Evolutionary conservation across 495 filamentous ascomycete species (phyloP).

Genomic region (Pyrenopolyporus hunteri): DNA sequence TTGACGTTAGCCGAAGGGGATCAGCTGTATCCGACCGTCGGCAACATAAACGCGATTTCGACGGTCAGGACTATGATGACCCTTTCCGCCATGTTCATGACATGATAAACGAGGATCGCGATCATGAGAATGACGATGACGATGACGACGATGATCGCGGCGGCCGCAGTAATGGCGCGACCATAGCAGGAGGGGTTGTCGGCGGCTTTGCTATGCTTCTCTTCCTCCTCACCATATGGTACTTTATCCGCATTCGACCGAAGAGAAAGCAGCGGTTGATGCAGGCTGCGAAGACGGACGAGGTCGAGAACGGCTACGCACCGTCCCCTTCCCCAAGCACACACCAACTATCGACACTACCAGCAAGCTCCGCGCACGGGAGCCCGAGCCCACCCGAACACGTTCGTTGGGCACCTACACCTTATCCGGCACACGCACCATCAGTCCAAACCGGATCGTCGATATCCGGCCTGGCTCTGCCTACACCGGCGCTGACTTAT

Average conservation of each 20-base stretch:
- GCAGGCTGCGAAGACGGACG: constrained; percentile 9
- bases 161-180: neutral
- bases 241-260: constrained; percentile 30
- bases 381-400: constrained; percentile 13
- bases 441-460: constrained; percentile 23
- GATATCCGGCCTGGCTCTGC: constrained; percentile 31
- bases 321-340: constrained; percentile 3
- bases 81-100: neutral
- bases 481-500: constrained; percentile 29
- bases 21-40: neutral
- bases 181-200: constrained; percentile 19
- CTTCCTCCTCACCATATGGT: constrained; percentile 21
- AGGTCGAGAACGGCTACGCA: constrained; percentile 25
- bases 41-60: constrained; percentile 2
- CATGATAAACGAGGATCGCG: neutral
- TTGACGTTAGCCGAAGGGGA: neutral
- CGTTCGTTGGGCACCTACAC: constrained; percentile 17
- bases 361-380: neutral
- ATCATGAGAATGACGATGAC: neutral
- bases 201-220: constrained; percentile 20
- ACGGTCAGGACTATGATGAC: neutral
- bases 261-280: constrained; percentile 15
- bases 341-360: neutral
- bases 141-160: neutral
- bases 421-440: constrained; percentile 16